These are phyloP conservation scores for Goniomonas avonlea DNA, from an alignment of 78 protist genomes.

Conservation along the genomic window DNA sequence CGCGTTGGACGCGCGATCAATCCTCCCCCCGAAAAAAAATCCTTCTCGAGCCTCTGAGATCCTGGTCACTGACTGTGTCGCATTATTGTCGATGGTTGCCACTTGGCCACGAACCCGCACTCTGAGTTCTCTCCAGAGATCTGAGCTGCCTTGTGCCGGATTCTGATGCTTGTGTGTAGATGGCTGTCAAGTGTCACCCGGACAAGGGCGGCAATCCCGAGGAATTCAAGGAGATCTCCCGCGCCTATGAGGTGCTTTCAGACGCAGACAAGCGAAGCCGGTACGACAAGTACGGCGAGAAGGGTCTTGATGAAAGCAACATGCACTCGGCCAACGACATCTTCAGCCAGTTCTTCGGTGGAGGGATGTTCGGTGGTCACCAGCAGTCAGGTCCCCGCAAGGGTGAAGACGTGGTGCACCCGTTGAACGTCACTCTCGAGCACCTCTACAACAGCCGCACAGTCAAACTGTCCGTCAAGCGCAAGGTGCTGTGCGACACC, in stretches of 20 bases:
- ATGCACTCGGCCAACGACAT: conserved; percentile 45
- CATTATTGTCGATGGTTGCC: too few relatives aligned
- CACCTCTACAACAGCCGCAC: conserved; percentile 90
- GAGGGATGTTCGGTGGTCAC: conserved; percentile 53
- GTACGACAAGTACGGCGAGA: conserved; percentile 87
- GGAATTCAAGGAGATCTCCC: conserved; percentile 81
- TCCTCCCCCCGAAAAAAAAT: too few relatives aligned
- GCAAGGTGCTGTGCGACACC: conserved; percentile 64
- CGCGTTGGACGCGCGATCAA: too few relatives aligned
- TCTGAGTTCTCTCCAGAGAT: too few relatives aligned
- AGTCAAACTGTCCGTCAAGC: conserved; percentile 67
- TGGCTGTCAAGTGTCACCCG: too few relatives aligned
- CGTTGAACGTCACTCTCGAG: conserved; percentile 67
- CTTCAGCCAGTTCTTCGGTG: conserved; percentile 74
- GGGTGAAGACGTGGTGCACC: conserved; percentile 60
- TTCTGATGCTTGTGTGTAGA: too few relatives aligned
- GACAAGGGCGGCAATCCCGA: too few relatives aligned
- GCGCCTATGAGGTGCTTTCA: conserved; percentile 81
- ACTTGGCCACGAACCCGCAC: too few relatives aligned
- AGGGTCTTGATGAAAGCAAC: conserved; percentile 70
- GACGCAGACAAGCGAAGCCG: conserved; percentile 73
- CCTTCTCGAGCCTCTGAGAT: too few relatives aligned
- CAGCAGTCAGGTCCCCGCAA: conserved; percentile 23
- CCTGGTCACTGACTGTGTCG: too few relatives aligned
- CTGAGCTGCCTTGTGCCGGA: too few relatives aligned